Base-by-base conservation (phyloP, 306 rosid genomes). In the Acacia crassicarpa region DNA sequence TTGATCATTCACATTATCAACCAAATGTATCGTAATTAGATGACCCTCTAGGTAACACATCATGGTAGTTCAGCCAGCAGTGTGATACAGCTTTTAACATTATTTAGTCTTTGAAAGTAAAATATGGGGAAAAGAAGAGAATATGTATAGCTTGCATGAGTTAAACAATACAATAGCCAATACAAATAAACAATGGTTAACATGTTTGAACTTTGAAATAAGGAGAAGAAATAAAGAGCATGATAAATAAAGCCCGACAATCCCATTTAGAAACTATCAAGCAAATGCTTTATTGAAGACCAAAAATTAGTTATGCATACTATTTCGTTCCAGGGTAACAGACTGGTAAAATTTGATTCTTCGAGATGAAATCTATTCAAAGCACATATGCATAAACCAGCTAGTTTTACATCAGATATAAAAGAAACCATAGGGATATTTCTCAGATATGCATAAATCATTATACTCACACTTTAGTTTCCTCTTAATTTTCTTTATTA, bases 1-100 rank as follows among this genome's bases (percentile, higher is more conserved):
- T 75, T 82, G 30, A 23, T 45, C 76, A 54, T 84, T 44, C 69
- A 72, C 75, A 46, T n/a, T 6, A 69, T 49, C 41, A 75, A 30
- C 35, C 78, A 44, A 32, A 33, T 63, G 75, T 23, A 73, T 54
- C 43, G 25, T 16, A 33, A 66, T 33, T 33, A 43, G 11, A 40
- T 68, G 25, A 20, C 14, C 22, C 25, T 19, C 71, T 33, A 8
- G 48, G 30, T 10, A 43, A 69, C 33, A 69, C 33, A 68, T 41
- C 45, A 19, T 41, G 51, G 32, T 35, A 20, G 74, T 67, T 67
- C 23, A 17, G 71, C 20, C 30, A 68, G 45, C 74, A 69, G 74
- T 4, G 35, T 43, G 40, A 9, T 14, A 38, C 56, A 44, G 2
- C 27, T 40, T 40, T 69, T 22, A n/a, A 40, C 51, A 44, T 25